Evolutionary conservation across 2,329 filamentous ascomycete genomes (phyloP), one percentile per base, ranked within the genome.

Genomic region (Lasiodiplodia citricola): DNA sequence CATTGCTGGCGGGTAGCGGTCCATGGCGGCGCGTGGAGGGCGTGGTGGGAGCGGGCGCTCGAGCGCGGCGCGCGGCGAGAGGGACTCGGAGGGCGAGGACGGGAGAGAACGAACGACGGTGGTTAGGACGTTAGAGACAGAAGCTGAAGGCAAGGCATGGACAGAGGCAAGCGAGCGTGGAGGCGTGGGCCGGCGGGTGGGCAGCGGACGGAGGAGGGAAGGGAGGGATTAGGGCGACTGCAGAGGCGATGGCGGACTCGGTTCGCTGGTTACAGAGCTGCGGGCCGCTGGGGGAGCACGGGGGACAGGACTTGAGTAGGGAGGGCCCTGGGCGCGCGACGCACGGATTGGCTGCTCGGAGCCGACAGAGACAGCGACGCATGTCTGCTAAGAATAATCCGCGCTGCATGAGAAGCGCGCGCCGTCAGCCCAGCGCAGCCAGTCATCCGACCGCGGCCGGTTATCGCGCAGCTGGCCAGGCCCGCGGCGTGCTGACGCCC

Each of bases 61-160:
- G 58, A 35, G 41, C 41, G 41, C 58, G 21, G 41, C 58, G 58
- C 58, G 58, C 41, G 52, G 64, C 23, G 23, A 14, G 52, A 57
- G 35, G 51, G 52, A 54, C 25, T 18, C 41, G 41, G 18, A 38
- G 56, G 51, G 31, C 16, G 56, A 58, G 66, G 14, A 16, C 23
- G 16, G 35, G 47, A 35, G 38, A 21, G 44, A 68, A 66, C 25
- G 67, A 68, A 60, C 62, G 67, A 68, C 58, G n/a, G 13, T 51
- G 47, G 58, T 65, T 66, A 57, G 67, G 25, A 66, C 60, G 60
- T 64, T 64, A 64, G 60, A 64, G 60, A 64, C 60, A 64, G 60
- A 64, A 64, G 60, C 60, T 64, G 60, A 38, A 64, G 60, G 60
- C 47, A 37, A 52, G 56, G 44, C 44, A 51, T 67, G 56, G 66